A percentile compares a stretch with the other conserved stretches of the same genome.
phyloP scores from a whole-genome alignment of 176 grass and related monocot species.

The Phyllostachys edulis region DNA sequence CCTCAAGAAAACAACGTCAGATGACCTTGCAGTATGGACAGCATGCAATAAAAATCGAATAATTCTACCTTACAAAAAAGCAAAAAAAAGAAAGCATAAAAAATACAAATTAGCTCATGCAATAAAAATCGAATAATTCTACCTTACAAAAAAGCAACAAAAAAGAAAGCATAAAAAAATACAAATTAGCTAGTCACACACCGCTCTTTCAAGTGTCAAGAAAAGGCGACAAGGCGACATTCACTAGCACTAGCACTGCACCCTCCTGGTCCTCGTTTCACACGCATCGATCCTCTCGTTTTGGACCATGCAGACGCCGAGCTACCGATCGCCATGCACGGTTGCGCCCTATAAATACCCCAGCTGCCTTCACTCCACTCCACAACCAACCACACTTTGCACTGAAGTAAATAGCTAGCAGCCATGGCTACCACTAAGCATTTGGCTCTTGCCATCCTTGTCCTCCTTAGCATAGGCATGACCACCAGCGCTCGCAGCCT shows the following conservation, averaged over 20 bases:
- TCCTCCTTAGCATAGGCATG: conserved; percentile 45
- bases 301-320: conserved; percentile 21
- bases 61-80: too few species aligned
- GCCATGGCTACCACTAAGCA: conserved; percentile 40
- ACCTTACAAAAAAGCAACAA: too few species aligned
- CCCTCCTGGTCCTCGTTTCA: conserved; percentile 37
- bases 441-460: conserved; percentile 41
- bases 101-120: too few species aligned
- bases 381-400: conserved; percentile 17
- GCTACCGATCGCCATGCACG: conserved; percentile 16
- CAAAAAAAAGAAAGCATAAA: too few species aligned
- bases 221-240: conserved; percentile 29
- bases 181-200: not conserved
- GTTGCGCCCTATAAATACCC: conserved; percentile 41
- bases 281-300: conserved; percentile 17
- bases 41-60: conserved; percentile 22
- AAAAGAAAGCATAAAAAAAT: not conserved
- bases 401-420: not conserved
- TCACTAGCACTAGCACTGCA: not conserved
- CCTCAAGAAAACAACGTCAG: conserved; percentile 33
- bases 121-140: too few species aligned
- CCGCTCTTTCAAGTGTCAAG: conserved; percentile 25
- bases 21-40: conserved; percentile 34
- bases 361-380: not conserved
- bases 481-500: conserved; percentile 9